phyloP scores from a whole-genome alignment of 371 early-diverging fungal species.

The Mortierella sp. region DNA sequence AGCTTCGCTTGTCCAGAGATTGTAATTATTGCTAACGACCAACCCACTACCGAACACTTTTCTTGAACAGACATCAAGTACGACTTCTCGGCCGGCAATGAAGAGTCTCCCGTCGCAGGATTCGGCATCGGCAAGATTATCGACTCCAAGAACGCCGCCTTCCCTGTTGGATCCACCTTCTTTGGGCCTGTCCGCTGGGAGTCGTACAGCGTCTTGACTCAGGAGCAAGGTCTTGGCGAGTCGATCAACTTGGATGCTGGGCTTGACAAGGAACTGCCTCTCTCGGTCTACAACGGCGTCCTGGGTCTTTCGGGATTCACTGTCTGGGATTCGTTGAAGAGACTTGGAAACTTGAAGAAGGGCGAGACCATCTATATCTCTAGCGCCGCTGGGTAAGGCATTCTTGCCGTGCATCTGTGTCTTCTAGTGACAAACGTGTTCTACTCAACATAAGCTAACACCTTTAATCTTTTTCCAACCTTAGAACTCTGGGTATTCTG shows the following conservation, averaged over 20 bases:
- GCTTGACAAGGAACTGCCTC: constrained; percentile 13
- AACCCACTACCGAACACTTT: background rate
- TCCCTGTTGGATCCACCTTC: constrained; percentile 32
- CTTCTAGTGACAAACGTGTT: background rate
- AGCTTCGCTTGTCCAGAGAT: background rate
- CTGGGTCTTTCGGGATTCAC: constrained; percentile 70
- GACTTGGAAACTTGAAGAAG: constrained; percentile 67
- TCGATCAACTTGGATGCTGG: constrained; percentile 15
- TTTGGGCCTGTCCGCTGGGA: constrained; percentile 29
- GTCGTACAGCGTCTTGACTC: constrained; percentile 23
- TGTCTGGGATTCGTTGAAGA: constrained; percentile 41
- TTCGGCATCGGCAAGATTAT: constrained; percentile 40
- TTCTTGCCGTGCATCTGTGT: background rate
- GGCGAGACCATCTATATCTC: constrained; percentile 78
- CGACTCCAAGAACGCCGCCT: constrained; percentile 34
- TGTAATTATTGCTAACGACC: background rate
- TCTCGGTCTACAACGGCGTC: constrained; percentile 57
- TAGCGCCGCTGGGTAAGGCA: constrained; percentile 64
- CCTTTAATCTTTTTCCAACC: background rate
- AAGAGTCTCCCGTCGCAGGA: constrained; percentile 29
- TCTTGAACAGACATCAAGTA: constrained; percentile 33
- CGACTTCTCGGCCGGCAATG: constrained; percentile 23
- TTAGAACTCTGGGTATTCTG: constrained; percentile 74
- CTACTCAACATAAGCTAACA: background rate
- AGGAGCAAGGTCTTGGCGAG: constrained; percentile 10